phyloP scores from a whole-genome alignment of 1,284 basidiomycete species.

The Mycosarcoma maydis region DNA sequence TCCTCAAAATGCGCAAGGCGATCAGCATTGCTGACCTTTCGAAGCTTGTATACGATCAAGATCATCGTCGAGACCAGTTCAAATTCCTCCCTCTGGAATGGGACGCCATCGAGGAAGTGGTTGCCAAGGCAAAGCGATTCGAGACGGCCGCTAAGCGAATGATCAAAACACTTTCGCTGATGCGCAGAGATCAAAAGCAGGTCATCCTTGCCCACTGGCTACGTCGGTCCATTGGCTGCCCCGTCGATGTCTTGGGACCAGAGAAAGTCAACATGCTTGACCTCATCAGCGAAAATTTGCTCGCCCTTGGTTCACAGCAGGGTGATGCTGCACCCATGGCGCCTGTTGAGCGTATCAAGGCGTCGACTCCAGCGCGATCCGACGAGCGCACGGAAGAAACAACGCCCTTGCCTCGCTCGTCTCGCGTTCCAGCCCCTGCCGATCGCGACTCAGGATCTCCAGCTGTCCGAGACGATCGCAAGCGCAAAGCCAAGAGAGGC shows the following conservation, averaged over 20 bases:
- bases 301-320: conserved; percentile 13
- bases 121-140: conserved; percentile 43
- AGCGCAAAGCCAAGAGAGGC: conserved; percentile 55
- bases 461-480: conserved; percentile 34
- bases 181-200: conserved; percentile 41
- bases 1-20: conserved; percentile 33
- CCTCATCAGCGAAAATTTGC: conserved; percentile 30
- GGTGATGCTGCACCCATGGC: conserved; percentile 5
- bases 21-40: conserved; percentile 28
- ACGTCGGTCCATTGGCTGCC: conserved; percentile 49
- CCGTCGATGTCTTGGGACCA: conserved; percentile 50
- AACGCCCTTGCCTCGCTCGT: conserved; percentile 6
- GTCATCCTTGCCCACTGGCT: conserved; percentile 42
- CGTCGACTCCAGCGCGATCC: conserved; percentile 14
- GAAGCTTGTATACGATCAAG: conserved; percentile 44
- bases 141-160: conserved; percentile 48
- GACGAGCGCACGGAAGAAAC: conserved; percentile 13
- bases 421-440: conserved; percentile 7
- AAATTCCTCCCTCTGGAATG: conserved; percentile 46
- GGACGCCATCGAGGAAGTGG: conserved; percentile 47
- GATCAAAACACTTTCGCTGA: conserved; percentile 52
- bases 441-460: conserved; percentile 35
- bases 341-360: conserved; percentile 11
- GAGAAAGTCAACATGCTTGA: conserved; percentile 49
- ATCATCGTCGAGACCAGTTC: conserved; percentile 44